Conservation (phyloP, 2,329 filamentous ascomycete genomes). For the Calonectria multiphialidica region DNA sequence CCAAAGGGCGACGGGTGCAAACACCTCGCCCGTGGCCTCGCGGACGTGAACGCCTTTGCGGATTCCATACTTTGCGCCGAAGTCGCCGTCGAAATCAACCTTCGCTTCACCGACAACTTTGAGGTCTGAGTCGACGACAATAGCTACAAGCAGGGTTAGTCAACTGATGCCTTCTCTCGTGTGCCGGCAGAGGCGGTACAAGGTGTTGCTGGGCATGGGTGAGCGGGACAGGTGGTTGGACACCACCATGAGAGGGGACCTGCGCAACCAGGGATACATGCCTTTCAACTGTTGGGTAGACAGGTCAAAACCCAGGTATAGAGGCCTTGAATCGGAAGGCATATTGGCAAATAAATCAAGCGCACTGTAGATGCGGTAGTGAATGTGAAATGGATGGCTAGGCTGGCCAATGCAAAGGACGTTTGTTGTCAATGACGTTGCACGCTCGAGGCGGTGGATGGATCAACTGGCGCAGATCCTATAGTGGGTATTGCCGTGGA, state of each 20-base stretch:
- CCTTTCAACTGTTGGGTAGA: conserved; percentile 98
- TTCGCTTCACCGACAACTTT: conserved; percentile 87
- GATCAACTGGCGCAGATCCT: background rate
- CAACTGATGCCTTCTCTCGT: background rate
- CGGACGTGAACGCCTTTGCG: conserved; percentile 90
- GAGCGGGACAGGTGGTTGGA: background rate
- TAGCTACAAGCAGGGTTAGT: conserved; percentile 63
- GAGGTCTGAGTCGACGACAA: conserved; percentile 86
- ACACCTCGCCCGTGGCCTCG: conserved; percentile 87
- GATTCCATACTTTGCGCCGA: conserved; percentile 78
- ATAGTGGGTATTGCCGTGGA: background rate
- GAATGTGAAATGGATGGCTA: background rate
- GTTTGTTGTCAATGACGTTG: background rate
- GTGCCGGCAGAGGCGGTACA: background rate
- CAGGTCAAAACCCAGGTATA: conserved; percentile 94
- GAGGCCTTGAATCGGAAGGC: conserved; percentile 57
- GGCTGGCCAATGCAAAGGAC: background rate
- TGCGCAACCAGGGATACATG: conserved; percentile 43
- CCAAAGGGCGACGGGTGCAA: conserved; percentile 93
- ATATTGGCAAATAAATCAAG: conserved; percentile 3
- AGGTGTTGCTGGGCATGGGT: background rate
- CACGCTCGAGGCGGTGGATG: background rate
- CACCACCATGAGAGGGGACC: background rate
- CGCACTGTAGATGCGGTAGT: background rate
- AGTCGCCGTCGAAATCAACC: conserved; percentile 94